A percentile compares a stretch with the other conserved stretches of the same genome.
These are phyloP conservation scores for Xanthoconium stramineum DNA, from an alignment of 768 basidiomycete genomes.

Conservation along the genomic window DNA sequence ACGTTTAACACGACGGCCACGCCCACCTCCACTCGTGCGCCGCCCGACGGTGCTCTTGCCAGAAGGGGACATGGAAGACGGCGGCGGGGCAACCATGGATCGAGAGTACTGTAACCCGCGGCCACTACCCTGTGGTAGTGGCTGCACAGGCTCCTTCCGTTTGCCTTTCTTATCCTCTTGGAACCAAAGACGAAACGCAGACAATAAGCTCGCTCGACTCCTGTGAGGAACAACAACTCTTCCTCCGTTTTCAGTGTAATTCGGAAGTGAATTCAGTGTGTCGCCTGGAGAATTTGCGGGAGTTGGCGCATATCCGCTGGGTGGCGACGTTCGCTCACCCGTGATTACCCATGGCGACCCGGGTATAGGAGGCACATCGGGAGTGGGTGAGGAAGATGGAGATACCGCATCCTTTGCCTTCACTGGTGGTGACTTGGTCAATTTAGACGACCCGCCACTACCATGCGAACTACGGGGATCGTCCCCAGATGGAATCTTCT, in stretches of 20 bases:
- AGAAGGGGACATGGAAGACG: conserved; percentile 28
- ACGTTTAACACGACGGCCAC: conserved; percentile 58
- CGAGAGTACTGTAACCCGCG: conserved; percentile 25
- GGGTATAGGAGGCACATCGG: conserved; percentile 34
- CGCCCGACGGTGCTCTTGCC: conserved; percentile 45
- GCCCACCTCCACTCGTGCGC: conserved; percentile 43
- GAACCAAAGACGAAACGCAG: conserved; percentile 89
- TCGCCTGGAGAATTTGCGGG: conserved; percentile 54
- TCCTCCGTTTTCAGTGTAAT: conserved; percentile 31
- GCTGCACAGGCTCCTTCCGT: conserved; percentile 49
- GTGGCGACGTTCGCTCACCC: conserved; percentile 39
- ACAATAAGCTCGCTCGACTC: conserved; percentile 77
- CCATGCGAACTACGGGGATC: conserved; percentile 67
- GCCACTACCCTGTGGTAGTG: conserved; percentile 19
- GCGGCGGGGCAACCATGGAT: conserved; percentile 22
- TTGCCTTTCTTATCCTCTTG: conserved; percentile 89
- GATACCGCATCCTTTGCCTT: conserved; percentile 45
- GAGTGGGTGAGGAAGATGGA: conserved; percentile 51
- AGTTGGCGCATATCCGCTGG: conserved; percentile 37
- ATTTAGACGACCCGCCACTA: conserved; percentile 53
- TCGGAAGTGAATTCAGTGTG: conserved; percentile 48
- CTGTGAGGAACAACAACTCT: conserved; percentile 41
- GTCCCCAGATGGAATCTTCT: conserved; percentile 42
- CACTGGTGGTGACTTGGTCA: conserved; percentile 68
- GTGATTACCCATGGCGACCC: conserved; percentile 78